Percentiles rank a stretch among this genome's conserved stretches.
Conservation (phyloP, 495 filamentous ascomycete genomes). For the Saxispiralis lemnorum region DNA sequence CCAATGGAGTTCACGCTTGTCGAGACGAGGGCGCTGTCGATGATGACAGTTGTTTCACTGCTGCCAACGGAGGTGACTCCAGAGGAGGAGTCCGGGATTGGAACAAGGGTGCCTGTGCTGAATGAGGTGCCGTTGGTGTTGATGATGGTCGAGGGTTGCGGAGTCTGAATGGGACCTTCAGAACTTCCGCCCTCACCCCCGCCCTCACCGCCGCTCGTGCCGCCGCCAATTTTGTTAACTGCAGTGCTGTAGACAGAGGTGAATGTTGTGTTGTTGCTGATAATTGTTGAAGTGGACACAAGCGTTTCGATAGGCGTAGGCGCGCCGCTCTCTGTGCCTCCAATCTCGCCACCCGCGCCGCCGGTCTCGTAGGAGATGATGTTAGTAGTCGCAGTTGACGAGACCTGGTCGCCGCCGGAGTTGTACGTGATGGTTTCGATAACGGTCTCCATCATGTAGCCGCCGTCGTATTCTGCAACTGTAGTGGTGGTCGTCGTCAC, state of each 20-base stretch:
- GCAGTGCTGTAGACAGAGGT: neutral
- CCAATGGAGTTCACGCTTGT: neutral
- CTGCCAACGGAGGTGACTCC: neutral
- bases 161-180: neutral
- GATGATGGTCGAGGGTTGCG: neutral
- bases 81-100: neutral
- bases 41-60: neutral
- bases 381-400: constrained; percentile 6
- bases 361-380: constrained; percentile 3
- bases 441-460: constrained; percentile 2
- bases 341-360: neutral
- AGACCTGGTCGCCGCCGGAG: constrained; percentile 2
- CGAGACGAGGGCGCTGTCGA: neutral
- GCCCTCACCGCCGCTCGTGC: neutral
- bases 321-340: neutral
- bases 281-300: neutral
- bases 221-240: no score
- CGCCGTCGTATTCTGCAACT: neutral
- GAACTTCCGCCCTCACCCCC: neutral
- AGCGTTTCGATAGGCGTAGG: neutral
- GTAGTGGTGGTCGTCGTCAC: neutral
- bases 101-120: constrained; percentile 1
- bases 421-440: constrained; percentile 4
- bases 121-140: constrained; percentile 2
- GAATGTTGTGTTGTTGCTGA: neutral